A percentile compares a stretch with the other conserved stretches of the same genome.
Conservation (phyloP, 768 basidiomycete species). For the Floccularia luteovirens region DNA sequence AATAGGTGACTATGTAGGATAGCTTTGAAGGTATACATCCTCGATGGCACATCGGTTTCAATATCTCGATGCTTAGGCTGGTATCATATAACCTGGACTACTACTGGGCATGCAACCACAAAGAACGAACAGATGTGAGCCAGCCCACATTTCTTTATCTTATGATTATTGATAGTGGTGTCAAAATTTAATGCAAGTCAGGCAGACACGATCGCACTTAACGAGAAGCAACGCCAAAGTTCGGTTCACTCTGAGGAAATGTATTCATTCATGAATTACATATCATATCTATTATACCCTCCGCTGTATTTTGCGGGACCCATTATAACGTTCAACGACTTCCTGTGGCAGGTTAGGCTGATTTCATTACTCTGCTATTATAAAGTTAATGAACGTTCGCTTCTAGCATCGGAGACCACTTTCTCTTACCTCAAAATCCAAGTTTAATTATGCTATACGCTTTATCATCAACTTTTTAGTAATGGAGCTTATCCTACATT, state of each 20-base stretch:
- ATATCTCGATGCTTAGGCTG: conserved; percentile 91
- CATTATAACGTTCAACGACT: conserved; percentile 94
- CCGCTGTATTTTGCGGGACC: conserved; percentile 96
- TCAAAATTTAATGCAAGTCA: conserved; percentile 10
- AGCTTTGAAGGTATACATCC: conserved; percentile 69
- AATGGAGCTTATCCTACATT: conserved; percentile 90
- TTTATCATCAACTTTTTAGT: conserved; percentile 67
- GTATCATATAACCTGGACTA: conserved; percentile 93
- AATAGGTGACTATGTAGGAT: conserved; percentile 38
- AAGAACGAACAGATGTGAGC: conserved; percentile 35
- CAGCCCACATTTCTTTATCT: conserved; percentile 6
- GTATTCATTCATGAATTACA: conserved; percentile 67
- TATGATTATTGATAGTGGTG: background rate
- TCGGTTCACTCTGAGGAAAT: conserved; percentile 44
- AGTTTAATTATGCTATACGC: conserved; percentile 56
- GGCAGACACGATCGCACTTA: conserved; percentile 14
- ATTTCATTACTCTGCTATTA: background rate
- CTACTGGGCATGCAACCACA: conserved; percentile 64
- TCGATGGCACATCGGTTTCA: conserved; percentile 91
- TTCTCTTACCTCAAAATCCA: conserved; percentile 27
- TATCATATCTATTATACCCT: conserved; percentile 85
- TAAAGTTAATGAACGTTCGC: background rate
- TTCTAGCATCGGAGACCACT: conserved; percentile 56
- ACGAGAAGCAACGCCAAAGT: conserved; percentile 54
- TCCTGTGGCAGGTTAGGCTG: conserved; percentile 76